phyloP scores from a whole-genome alignment of 2,329 filamentous ascomycete species.

The Mariannaea sp. region DNA sequence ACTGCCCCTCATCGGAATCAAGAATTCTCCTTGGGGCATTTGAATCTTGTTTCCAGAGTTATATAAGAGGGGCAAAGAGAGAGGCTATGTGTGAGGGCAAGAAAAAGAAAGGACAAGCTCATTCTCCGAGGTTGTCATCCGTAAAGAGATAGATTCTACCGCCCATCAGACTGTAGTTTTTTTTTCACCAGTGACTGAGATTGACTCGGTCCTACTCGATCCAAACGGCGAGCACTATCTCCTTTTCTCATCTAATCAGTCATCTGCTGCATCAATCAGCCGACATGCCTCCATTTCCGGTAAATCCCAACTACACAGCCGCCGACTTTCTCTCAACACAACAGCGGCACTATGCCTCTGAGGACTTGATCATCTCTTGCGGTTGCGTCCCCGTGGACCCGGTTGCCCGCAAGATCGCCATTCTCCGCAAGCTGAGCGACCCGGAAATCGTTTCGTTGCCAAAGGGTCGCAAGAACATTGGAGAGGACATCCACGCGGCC shows the following conservation, averaged over 20 bases:
- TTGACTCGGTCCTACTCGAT: too few relatives aligned
- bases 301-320: conserved; percentile 5
- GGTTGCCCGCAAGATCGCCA: conserved; percentile 43
- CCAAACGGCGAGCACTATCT: too few relatives aligned
- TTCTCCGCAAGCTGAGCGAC: conserved; percentile 48
- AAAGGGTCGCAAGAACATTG: conserved; percentile 55
- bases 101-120: too few relatives aligned
- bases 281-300: conserved; percentile 10
- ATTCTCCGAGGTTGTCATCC: not conserved
- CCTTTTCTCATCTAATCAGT: too few relatives aligned
- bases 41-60: not conserved
- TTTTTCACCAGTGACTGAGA: too few relatives aligned
- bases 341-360: conserved; percentile 45
- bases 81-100: too few relatives aligned
- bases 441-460: conserved; percentile 51
- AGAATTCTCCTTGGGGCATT: too few relatives aligned
- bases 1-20: not conserved
- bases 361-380: conserved; percentile 51
- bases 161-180: too few relatives aligned
- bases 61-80: too few relatives aligned
- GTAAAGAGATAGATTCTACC: too few relatives aligned
- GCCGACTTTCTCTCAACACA: not conserved
- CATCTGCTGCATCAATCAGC: not conserved
- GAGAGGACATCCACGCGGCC: conserved; percentile 47
- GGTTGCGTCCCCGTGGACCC: conserved; percentile 53